Conservation (phyloP, 2,329 filamentous ascomycete genomes). For the Neofusicoccum cordaticola region DNA sequence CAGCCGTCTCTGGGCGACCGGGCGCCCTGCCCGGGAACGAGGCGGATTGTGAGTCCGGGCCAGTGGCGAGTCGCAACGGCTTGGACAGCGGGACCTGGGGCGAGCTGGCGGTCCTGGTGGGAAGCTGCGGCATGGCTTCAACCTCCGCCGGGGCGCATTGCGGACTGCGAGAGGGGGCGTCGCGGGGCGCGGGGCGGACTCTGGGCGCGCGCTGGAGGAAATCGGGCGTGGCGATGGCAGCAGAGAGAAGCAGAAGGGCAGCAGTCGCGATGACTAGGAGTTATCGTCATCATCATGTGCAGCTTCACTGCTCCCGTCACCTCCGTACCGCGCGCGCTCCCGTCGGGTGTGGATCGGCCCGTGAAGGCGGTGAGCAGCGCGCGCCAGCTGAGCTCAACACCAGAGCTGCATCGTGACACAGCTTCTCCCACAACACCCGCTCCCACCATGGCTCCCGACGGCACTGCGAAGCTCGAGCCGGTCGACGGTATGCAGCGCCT, state of each 20-base stretch:
- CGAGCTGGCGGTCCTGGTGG: conserved; percentile 8
- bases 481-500: conserved; percentile 26
- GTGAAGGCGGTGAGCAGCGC: background rate
- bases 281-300: conserved; percentile 10
- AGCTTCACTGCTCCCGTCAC: background rate
- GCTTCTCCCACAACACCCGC: background rate
- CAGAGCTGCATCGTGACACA: conserved; percentile 7
- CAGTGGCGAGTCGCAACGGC: conserved; percentile 1
- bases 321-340: conserved; percentile 4
- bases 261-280: background rate
- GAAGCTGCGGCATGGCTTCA: conserved; percentile 17
- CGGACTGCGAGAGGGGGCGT: background rate
- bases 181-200: background rate
- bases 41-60: background rate
- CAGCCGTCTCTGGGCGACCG: background rate
- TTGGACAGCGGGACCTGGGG: conserved; percentile 10
- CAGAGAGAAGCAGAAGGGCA: background rate
- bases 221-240: background rate
- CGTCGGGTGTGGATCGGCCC: conserved; percentile 13
- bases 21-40: background rate
- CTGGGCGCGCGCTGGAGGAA: background rate
- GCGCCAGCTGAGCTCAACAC: conserved; percentile 10
- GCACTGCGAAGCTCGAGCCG: conserved; percentile 15
- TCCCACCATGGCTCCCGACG: conserved; percentile 11
- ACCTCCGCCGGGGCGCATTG: conserved; percentile 16